phyloP scores from a whole-genome alignment of 2,329 filamentous ascomycete species.

The Cytospora schulzeri region DNA sequence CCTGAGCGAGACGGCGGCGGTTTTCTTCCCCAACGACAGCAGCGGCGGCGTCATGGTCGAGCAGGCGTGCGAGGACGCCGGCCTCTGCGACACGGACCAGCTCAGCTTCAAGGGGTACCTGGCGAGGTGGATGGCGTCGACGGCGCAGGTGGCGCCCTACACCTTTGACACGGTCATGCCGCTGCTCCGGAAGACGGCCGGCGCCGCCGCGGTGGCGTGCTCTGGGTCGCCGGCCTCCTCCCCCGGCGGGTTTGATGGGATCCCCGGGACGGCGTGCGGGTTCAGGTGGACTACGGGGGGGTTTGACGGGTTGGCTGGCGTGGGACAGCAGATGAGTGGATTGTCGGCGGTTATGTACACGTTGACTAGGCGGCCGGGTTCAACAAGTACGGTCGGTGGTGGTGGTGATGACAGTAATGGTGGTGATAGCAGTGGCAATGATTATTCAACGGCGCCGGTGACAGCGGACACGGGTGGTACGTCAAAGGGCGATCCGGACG shows the following conservation, averaged over 20 bases:
- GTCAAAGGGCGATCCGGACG: neutral
- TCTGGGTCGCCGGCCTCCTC: slow-evolving; percentile 44
- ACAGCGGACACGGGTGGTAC: slow-evolving; percentile 62
- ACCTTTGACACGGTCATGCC: slow-evolving; percentile 52
- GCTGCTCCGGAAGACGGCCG: slow-evolving; percentile 53
- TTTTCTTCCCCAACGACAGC: no score
- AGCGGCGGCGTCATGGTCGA: slow-evolving; percentile 62
- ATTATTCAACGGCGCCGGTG: slow-evolving; percentile 43
- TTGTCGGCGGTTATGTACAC: slow-evolving; percentile 65
- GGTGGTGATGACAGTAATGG: slow-evolving; percentile 10
- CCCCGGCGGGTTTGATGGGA: slow-evolving; percentile 54
- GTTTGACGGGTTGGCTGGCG: slow-evolving; percentile 64
- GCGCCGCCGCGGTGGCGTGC: slow-evolving; percentile 55
- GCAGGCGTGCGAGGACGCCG: slow-evolving; percentile 63
- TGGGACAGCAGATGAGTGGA: slow-evolving; percentile 72
- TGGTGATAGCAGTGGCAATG: neutral
- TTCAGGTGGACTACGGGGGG: slow-evolving; percentile 60
- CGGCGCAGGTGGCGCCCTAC: slow-evolving; percentile 57
- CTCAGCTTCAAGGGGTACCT: slow-evolving; percentile 77
- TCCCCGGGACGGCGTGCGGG: slow-evolving; percentile 65
- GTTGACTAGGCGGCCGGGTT: slow-evolving; percentile 45
- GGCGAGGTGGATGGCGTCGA: slow-evolving; percentile 64
- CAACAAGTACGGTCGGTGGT: neutral
- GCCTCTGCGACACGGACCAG: slow-evolving; percentile 70
- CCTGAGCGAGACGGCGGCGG: slow-evolving; percentile 48